Conservation (phyloP, 805 yeast species). For the Candida coquimbonensis region DNA sequence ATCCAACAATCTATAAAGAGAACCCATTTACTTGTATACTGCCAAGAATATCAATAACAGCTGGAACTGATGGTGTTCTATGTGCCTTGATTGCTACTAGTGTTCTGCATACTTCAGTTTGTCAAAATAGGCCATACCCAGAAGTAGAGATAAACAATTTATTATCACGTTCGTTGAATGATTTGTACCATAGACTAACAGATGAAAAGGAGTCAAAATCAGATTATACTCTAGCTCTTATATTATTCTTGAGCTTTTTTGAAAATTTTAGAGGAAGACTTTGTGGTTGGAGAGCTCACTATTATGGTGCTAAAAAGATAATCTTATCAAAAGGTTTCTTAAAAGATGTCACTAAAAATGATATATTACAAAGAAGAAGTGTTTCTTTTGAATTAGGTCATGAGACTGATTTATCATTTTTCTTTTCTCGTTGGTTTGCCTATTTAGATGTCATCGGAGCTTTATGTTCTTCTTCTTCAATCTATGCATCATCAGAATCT, state of each 20-base stretch:
- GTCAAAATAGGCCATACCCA: conserved; percentile 16
- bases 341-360: conserved; percentile 22
- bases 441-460: conserved; percentile 61
- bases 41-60: conserved; percentile 61
- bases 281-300: conserved; percentile 54
- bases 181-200: conserved; percentile 42
- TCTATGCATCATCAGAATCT: conserved; percentile 21
- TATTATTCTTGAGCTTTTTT: conserved; percentile 51
- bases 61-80: conserved; percentile 46
- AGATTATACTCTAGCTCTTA: conserved; percentile 60
- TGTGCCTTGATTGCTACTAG: conserved; percentile 50
- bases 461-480: conserved; percentile 42
- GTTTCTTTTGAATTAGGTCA: conserved; percentile 9
- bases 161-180: conserved; percentile 51
- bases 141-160: conserved; percentile 42
- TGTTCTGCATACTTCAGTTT: conserved; percentile 29
- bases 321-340: conserved; percentile 43
- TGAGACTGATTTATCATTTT: conserved; percentile 31
- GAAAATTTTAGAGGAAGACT: conserved; percentile 40
- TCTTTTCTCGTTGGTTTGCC: conserved; percentile 62
- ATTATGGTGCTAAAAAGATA: conserved; percentile 61
- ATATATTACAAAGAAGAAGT: not conserved
- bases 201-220: conserved; percentile 48
- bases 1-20: conserved; percentile 42
- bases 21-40: conserved; percentile 62